Evolutionary conservation across 1,284 basidiomycete genomes (phyloP).

Genomic region (Marasmius tenuissimus): DNA sequence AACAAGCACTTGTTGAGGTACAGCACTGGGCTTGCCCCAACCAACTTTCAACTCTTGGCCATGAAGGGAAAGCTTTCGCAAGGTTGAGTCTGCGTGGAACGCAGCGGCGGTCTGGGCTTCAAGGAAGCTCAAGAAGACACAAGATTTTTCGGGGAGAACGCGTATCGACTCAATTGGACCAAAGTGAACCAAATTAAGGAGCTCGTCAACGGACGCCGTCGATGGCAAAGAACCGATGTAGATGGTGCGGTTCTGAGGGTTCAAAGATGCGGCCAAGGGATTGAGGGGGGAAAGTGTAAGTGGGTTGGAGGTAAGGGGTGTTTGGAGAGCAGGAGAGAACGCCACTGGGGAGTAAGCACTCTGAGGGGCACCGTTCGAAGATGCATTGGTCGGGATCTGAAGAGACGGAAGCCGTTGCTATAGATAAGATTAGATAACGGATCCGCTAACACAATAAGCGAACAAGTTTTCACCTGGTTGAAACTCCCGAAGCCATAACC

Average conservation of each 20-base stretch:
- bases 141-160: constrained; percentile 96
- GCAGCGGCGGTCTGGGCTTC: constrained; percentile 89
- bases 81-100: constrained; percentile 92
- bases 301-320: neutral
- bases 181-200: constrained; percentile 96
- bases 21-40: constrained; percentile 91
- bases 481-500: constrained; percentile 75
- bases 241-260: constrained; percentile 79
- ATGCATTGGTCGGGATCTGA: constrained; percentile 46
- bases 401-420: constrained; percentile 65
- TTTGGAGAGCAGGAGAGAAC: constrained; percentile 20
- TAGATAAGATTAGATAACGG: constrained; percentile 31
- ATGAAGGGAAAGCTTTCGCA: constrained; percentile 89
- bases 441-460: constrained; percentile 53
- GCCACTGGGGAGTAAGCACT: neutral
- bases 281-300: neutral
- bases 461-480: constrained; percentile 47
- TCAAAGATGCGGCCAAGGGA: constrained; percentile 50
- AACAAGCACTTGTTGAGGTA: constrained; percentile 79
- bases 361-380: constrained; percentile 38
- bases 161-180: constrained; percentile 95
- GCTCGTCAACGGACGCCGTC: constrained; percentile 96
- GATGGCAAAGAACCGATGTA: constrained; percentile 96
- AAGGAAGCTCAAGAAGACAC: constrained; percentile 97
- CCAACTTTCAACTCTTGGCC: constrained; percentile 95